A percentile compares a stretch with the other conserved stretches of the same genome.
Conservation (phyloP, 2,329 filamentous ascomycete genomes). For the Aureobasidium sp. region DNA sequence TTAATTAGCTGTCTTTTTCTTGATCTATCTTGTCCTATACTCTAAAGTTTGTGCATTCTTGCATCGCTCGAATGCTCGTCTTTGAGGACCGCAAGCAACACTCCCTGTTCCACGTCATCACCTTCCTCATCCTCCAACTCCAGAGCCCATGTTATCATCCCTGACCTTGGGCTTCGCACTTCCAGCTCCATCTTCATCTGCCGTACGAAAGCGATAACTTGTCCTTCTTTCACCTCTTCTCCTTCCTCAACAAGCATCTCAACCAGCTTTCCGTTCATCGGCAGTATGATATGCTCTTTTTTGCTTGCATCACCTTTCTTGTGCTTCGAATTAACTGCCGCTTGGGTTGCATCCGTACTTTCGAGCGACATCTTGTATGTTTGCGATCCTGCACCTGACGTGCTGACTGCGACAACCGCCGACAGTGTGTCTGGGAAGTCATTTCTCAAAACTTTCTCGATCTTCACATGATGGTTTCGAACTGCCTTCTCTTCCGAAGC, state of each 20-base stretch:
- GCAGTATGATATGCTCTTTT: conserved; percentile 45
- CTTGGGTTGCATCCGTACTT: conserved; percentile 33
- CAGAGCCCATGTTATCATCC: conserved; percentile 42
- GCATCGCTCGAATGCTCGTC: background rate
- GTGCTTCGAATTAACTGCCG: conserved; percentile 33
- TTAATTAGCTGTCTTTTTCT: background rate
- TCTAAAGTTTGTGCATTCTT: background rate
- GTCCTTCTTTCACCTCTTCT: conserved; percentile 40
- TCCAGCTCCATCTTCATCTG: conserved; percentile 67
- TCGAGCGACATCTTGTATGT: conserved; percentile 33
- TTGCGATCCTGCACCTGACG: conserved; percentile 22
- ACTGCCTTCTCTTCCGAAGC: background rate
- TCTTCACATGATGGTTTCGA: conserved; percentile 42
- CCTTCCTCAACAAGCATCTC: conserved; percentile 50
- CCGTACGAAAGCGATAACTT: conserved; percentile 50
- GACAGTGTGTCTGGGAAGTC: conserved; percentile 50
- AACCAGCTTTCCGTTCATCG: conserved; percentile 51
- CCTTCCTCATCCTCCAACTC: conserved; percentile 48
- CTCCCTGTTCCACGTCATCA: conserved; percentile 37
- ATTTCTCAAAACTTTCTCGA: conserved; percentile 48
- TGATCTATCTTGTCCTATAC: background rate
- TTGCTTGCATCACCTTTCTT: conserved; percentile 43
- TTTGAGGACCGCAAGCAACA: background rate
- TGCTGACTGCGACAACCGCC: conserved; percentile 45
- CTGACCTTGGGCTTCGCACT: conserved; percentile 42